These are phyloP conservation scores for Epicoccum nigrum DNA, from an alignment of 2,329 filamentous ascomycete genomes.

Conservation along the genomic window DNA sequence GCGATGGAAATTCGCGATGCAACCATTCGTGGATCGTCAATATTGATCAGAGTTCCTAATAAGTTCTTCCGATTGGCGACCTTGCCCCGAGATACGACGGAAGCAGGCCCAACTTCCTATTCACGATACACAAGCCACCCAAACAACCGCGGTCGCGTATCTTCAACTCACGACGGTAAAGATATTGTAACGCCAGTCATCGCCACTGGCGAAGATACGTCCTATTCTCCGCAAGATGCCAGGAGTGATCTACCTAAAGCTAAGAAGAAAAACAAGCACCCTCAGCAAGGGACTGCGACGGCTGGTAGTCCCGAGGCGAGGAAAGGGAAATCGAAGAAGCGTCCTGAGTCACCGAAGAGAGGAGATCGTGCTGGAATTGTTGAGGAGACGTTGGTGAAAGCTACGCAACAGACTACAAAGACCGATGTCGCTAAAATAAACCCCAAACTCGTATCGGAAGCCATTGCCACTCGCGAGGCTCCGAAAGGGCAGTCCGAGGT, in stretches of 20 bases:
- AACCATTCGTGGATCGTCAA: conserved; percentile 14
- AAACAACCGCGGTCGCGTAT: not conserved
- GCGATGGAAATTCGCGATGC: conserved; percentile 20
- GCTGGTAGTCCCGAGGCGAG: conserved; percentile 23
- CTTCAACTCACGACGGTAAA: conserved; percentile 1
- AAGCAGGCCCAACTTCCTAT: not conserved
- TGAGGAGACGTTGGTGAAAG: not conserved
- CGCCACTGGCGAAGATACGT: not conserved
- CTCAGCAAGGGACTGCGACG: conserved; percentile 2
- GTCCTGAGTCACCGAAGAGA: conserved; percentile 19
- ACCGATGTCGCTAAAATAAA: too few relatives aligned
- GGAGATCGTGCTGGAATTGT: conserved; percentile 2
- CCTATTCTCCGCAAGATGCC: conserved; percentile 47
- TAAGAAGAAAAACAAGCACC: conserved; percentile 15
- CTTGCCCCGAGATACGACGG: not conserved
- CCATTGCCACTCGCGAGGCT: not conserved
- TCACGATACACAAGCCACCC: conserved; percentile 5
- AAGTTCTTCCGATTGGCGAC: conserved; percentile 25
- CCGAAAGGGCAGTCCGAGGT: not conserved
- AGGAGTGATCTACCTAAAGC: conserved; percentile 38
- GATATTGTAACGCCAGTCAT: not conserved
- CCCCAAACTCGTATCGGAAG: not conserved
- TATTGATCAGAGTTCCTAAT: conserved; percentile 28
- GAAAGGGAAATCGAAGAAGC: conserved; percentile 26
- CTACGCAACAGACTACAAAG: not conserved